A percentile compares a stretch with the other conserved stretches of the same genome.
These are phyloP conservation scores for Botryosphaeria dothidea DNA, from an alignment of 2,329 filamentous ascomycete species.

Conservation along the genomic window DNA sequence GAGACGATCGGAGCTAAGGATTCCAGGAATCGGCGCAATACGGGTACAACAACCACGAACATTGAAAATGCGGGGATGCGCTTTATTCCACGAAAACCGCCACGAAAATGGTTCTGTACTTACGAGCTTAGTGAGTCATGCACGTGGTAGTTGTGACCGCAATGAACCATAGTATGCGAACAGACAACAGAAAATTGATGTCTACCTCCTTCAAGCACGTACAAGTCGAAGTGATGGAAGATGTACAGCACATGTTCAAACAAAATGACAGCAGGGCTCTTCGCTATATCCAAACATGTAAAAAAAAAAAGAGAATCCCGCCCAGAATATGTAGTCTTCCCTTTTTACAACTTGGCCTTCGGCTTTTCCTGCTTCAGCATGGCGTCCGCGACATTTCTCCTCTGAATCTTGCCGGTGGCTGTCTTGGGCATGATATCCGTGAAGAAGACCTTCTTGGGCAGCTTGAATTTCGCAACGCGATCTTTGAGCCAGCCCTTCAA, in stretches of 20 bases:
- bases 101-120: background rate
- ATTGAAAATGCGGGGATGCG: background rate
- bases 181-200: background rate
- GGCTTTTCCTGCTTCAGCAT: slow-evolving; percentile 71
- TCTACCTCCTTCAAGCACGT: background rate
- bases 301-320: background rate
- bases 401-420: slow-evolving; percentile 86
- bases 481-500: slow-evolving; percentile 69
- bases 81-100: background rate
- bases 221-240: background rate
- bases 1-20: background rate
- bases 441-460: slow-evolving; percentile 82
- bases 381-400: slow-evolving; percentile 79
- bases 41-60: background rate
- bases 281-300: background rate
- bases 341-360: slow-evolving; percentile 53
- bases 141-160: background rate
- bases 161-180: background rate
- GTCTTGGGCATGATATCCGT: slow-evolving; percentile 86
- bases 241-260: background rate
- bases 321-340: background rate
- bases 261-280: background rate
- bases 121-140: background rate
- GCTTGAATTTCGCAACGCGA: slow-evolving; percentile 79
- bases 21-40: background rate